Evolutionary conservation across 345 rosid species (phyloP), one percentile per base, ranked within the genome.

Genomic region (Gynandropsis gynandra): DNA sequence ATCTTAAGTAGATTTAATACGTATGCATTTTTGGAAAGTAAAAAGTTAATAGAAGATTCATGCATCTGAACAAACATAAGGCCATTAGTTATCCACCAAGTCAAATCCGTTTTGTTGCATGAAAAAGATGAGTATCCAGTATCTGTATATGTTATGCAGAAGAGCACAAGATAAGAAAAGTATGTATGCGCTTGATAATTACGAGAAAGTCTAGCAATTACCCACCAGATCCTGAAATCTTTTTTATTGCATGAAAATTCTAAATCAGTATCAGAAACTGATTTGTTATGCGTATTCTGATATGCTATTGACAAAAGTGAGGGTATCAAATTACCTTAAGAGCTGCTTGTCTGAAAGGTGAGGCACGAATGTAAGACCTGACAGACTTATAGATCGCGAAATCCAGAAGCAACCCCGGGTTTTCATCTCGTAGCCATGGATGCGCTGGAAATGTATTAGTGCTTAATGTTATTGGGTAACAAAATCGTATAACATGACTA

Each of bases 341-440:
- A 27, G 98, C 97, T 47, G 90, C 83, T 62, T 76, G 77, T 65
- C 76, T 82, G 59, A 85, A 75, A 46, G 95, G 89, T 4, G 95
- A 66, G 39, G 82, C 87, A 45, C 73, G 88, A 11, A 85, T 63
- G 58, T 87, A 92, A 42, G 73, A 73, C 73, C 73, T 87, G 29
- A 85, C 87, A 64, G 81, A 68, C 76, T 82, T 92, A 70, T 76
- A 87, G 64, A 87, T 72, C 52, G 79, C 59, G 51, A 92, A 72
- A 70, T 92, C 98, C 50, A 92, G 72, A 47, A 87, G 93, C 59
- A 82, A 66, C 13, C 73, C 64, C 9, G 63, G 61, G 45, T 56
- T 78, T 59, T 75, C 80, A 64, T 80, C 81, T 52, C 74, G 74
- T 49, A 92, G 54, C 98, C 97, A 87, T 19, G 95, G 97, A 66